Base-by-base conservation (phyloP, 1,284 basidiomycete species). In the Lentinula novae-zelandiae region DNA sequence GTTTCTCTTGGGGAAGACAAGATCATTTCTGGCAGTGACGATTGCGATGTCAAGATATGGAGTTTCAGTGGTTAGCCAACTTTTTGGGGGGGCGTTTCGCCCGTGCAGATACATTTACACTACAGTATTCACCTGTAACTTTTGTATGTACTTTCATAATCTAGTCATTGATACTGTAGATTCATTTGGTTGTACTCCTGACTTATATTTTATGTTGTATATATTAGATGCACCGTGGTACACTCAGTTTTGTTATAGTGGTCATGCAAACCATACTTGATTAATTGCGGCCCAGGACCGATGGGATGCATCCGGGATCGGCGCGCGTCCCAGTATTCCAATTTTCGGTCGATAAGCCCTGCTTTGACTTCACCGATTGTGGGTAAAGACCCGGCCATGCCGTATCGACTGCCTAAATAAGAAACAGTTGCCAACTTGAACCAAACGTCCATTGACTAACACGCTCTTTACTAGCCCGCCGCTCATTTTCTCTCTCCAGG, bases 1-100 rank as follows among this genome's bases (percentile, higher is more conserved):
- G 78, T 98, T 39, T 89, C 87, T 36, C 81, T 99, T 2, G 93
- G 92, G 1, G 96, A 98, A 72, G 96, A 98, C 73, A 96, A 96
- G 77, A 93, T 98, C 62, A 87, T 98, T 5, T 95, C 93, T 34
- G 96, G 96, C 2, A 92, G 93, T 62, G 96, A 98, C 73, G 94
- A 97, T 68, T 84, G 88, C 10, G 86, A 92, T 64, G 75, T 95
- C 57, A 84, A 84, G 67, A 78, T 95, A 36, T 95, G 93, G 93
- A 89, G 82, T 72, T 95, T 95, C 69, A 75, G 83, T 71, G 77
- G 76, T 65, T 80, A 46, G 51, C 34, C 27, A 10, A 12, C 20
- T 46, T 58, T n/a, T 33, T 34, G 15, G 27, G 27, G 27, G 27
- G 27, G 27, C 22, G 10, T 31, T 34, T 39, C n/a, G 27, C 36